These are phyloP conservation scores for Schoenoplectus triqueter DNA, from an alignment of 202 grass and related monocot species.

Conservation along the genomic window DNA sequence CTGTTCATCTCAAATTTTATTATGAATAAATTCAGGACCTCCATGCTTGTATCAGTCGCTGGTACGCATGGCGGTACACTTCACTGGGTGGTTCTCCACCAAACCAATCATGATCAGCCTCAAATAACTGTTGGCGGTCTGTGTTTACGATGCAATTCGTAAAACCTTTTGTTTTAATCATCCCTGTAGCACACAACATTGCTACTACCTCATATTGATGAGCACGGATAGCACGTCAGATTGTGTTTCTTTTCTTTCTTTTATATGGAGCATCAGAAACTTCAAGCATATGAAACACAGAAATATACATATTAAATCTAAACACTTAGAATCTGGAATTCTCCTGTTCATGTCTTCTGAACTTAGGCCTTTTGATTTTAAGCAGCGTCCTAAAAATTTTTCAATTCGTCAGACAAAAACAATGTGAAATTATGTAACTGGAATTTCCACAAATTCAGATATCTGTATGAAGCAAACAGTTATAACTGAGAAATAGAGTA, in stretches of 20 bases:
- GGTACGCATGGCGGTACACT: not conserved
- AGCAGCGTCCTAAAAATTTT: not conserved
- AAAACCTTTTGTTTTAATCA: not conserved
- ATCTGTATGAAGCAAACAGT: not conserved
- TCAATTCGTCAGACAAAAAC: not conserved
- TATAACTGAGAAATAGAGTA: not conserved
- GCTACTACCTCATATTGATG: not conserved
- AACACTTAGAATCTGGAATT: not conserved
- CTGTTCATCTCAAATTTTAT: no score
- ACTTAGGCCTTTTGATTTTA: no score
- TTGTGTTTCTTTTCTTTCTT: not conserved
- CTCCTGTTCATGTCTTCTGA: no score
- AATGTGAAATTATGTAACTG: not conserved
- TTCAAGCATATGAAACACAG: not conserved
- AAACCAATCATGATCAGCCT: not conserved
- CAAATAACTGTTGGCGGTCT: not conserved
- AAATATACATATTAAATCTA: not conserved
- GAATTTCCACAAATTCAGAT: not conserved
- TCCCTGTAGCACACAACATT: not conserved
- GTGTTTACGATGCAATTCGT: not conserved
- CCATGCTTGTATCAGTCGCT: not conserved
- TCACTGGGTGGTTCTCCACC: not conserved
- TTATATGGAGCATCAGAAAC: not conserved
- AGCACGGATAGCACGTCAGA: not conserved
- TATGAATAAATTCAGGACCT: not conserved